A percentile compares a stretch with the other conserved stretches of the same genome.
phyloP scores from a whole-genome alignment of 2,329 filamentous ascomycete genomes.

The Monilinia fructigena region DNA sequence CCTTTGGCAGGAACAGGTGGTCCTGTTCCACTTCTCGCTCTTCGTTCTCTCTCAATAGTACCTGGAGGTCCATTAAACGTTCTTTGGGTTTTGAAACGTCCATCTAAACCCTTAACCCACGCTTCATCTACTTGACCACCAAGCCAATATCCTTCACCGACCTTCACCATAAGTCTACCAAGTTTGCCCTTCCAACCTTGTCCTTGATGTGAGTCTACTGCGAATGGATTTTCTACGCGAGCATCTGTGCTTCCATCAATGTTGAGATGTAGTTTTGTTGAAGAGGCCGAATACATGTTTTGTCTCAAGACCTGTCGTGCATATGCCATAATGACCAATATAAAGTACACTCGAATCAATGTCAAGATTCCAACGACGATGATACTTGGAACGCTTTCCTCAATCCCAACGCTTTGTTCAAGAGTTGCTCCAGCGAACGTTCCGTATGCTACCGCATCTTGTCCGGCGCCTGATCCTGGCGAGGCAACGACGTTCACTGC shows the following conservation, averaged over 20 bases:
- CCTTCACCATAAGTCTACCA: slow-evolving; percentile 73
- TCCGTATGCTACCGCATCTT: slow-evolving; percentile 52
- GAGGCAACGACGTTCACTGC: slow-evolving; percentile 53
- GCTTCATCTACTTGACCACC: slow-evolving; percentile 62
- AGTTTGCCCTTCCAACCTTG: slow-evolving; percentile 76
- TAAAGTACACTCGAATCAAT: slow-evolving; percentile 77
- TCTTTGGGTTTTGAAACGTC: slow-evolving; percentile 54
- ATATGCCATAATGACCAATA: slow-evolving; percentile 78
- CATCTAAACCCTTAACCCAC: slow-evolving; percentile 65
- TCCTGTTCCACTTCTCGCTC: slow-evolving; percentile 45
- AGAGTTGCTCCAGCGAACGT: slow-evolving; percentile 47
- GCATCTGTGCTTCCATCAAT: slow-evolving; percentile 44
- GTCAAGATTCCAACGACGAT: slow-evolving; percentile 72
- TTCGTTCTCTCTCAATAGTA: slow-evolving; percentile 45
- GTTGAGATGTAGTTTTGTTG: slow-evolving; percentile 37
- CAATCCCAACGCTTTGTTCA: slow-evolving; percentile 63
- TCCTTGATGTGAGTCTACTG: slow-evolving; percentile 66
- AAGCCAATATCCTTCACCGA: slow-evolving; percentile 79
- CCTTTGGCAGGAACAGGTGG: slow-evolving; percentile 37
- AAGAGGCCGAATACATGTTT: slow-evolving; percentile 55
- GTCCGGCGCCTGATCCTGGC: slow-evolving; percentile 49
- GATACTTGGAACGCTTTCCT: slow-evolving; percentile 72
- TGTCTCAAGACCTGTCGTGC: slow-evolving; percentile 74
- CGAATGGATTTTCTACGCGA: slow-evolving; percentile 67
- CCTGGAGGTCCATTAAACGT: slow-evolving; percentile 44